These are phyloP conservation scores for Xylariaceae sp. DNA, from an alignment of 2,329 filamentous ascomycete genomes.

Conservation along the genomic window DNA sequence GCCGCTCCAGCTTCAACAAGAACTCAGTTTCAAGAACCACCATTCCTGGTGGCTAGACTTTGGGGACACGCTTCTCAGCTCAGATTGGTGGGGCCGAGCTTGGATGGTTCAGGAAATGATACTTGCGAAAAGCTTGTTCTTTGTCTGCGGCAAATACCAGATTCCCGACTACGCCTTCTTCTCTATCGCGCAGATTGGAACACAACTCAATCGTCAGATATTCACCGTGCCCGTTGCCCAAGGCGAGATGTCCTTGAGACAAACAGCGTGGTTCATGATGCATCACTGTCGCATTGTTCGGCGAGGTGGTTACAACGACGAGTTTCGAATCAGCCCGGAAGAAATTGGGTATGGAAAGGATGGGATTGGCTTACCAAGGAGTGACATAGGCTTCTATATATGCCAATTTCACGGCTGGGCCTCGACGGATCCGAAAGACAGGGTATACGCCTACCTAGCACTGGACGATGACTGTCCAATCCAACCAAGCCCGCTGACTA, in stretches of 20 bases:
- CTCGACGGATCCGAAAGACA: background rate
- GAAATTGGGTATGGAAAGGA: background rate
- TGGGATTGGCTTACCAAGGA: background rate
- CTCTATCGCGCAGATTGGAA: background rate
- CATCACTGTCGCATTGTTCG: background rate
- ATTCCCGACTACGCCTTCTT: background rate
- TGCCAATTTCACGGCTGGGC: background rate
- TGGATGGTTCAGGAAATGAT: background rate
- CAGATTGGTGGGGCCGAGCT: background rate
- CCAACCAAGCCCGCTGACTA: background rate
- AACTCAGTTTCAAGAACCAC: background rate
- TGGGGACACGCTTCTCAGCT: background rate
- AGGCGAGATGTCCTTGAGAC: background rate
- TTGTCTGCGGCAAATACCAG: background rate
- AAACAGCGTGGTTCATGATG: background rate
- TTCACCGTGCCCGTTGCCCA: background rate
- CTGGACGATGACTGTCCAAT: background rate
- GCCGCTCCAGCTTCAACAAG: background rate
- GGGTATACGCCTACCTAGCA: background rate
- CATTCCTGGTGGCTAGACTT: background rate
- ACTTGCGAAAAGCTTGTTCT: background rate
- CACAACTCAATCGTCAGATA: background rate
- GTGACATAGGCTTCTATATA: background rate
- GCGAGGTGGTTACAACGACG: background rate
- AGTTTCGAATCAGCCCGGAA: background rate